Conservation (phyloP, 2,329 filamentous ascomycete genomes). For the Thelonectria discophora region DNA sequence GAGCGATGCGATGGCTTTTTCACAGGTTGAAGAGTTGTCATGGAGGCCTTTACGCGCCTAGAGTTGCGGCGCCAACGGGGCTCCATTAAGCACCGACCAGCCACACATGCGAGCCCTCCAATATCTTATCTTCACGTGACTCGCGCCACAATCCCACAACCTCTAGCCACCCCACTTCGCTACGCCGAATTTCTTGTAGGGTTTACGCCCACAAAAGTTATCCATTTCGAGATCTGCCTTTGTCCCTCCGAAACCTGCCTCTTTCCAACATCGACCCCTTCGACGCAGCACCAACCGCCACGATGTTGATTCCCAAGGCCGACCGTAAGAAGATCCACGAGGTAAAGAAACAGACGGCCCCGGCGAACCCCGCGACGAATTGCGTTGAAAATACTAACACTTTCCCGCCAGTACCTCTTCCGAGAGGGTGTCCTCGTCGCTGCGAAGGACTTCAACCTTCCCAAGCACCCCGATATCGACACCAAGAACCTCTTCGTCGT, state of each 20-base stretch:
- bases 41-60: background rate
- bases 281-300: slow-evolving; percentile 58
- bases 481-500: slow-evolving; percentile 99
- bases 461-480: slow-evolving; percentile 98
- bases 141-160: slow-evolving; percentile 40
- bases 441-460: slow-evolving; percentile 98
- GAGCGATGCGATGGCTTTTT: background rate
- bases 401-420: slow-evolving; percentile 83
- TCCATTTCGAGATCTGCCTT: slow-evolving; percentile 54
- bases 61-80: background rate
- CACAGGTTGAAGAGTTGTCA: background rate
- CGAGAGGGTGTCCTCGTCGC: slow-evolving; percentile 92
- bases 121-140: slow-evolving; percentile 47
- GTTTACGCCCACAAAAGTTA: slow-evolving; percentile 58
- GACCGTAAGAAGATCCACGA: slow-evolving; percentile 99
- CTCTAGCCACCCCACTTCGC: slow-evolving; percentile 47
- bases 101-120: slow-evolving; percentile 28
- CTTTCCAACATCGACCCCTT: slow-evolving; percentile 60
- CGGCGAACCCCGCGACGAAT: slow-evolving; percentile 26
- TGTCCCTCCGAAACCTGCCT: slow-evolving; percentile 50
- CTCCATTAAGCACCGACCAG: slow-evolving; percentile 9
- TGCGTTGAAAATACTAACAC: slow-evolving; percentile 40
- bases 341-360: slow-evolving; percentile 49
- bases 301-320: slow-evolving; percentile 99
- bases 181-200: slow-evolving; percentile 50